Base-by-base conservation (phyloP, 306 rosid genomes). In the Prosopis cineraria region DNA sequence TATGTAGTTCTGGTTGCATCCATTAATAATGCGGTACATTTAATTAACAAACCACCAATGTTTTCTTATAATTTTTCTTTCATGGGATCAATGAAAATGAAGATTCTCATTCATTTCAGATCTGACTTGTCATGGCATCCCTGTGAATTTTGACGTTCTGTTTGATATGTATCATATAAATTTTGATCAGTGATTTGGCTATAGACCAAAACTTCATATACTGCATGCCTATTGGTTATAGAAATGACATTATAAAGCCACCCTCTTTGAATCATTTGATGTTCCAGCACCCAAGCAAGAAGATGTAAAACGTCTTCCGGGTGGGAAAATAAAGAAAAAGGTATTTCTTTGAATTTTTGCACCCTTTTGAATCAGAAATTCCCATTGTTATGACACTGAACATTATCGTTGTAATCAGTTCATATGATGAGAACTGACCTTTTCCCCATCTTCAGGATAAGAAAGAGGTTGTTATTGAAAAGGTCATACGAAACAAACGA, bases 271-370 rank as follows among this genome's bases (percentile, higher is more conserved):
- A 50, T 20, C 31, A 0, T 78, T 45, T 76, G 73, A 52, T 86
- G 76, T 67, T 89, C 53, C 79, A 86, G 91, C 92, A 27, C 72
- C 86, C 16, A 96, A 93, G 87, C 89, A 83, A 78, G 98, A 87
- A 78, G 98, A 88, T 72, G 97, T 87, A 40, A 93, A 90, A 71
- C 97, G 97, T 71, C 98, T 96, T 81, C 99, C 98, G 44, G 97
- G 99, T 75, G 98, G 98, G 70, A 96, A 96, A 93, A 88, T 93
- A 78, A 96, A 96, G 96, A 93, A 96, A 79, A 96, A 93, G 87
- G 98, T 86, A 74, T 63, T 82, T 30, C 59, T 60, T 10, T 8
- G 14, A 52, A 52, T 52, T 55, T 6, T 55, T 55, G 7, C 33
- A 4, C 30, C 8, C 7, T 2, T 55, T 24, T 5, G 10, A 55